Evolutionary conservation across 2,329 filamentous ascomycete genomes (phyloP).

Genomic region (Colletotrichum tofieldiae): DNA sequence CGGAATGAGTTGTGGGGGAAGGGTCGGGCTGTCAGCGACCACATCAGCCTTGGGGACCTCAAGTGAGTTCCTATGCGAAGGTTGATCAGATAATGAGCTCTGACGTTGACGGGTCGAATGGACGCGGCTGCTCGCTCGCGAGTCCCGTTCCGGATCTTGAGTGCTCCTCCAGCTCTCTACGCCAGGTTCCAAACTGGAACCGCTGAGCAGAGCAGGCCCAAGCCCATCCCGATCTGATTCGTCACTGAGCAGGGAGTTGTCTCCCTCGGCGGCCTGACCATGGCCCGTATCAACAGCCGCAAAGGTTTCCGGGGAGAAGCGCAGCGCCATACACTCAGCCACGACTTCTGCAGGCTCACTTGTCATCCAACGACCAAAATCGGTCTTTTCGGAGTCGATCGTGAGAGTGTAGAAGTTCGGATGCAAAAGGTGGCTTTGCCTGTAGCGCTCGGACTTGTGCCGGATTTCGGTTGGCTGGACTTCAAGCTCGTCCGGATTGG

Average conservation of each 20-base stretch:
- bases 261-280: conserved; percentile 44
- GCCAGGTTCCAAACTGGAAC: conserved; percentile 51
- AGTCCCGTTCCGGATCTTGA: conserved; percentile 65
- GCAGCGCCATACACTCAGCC: conserved; percentile 83
- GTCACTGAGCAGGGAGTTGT: conserved; percentile 46
- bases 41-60: conserved; percentile 51
- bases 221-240: conserved; percentile 53
- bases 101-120: conserved; percentile 58
- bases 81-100: conserved; percentile 67
- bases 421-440: conserved; percentile 81
- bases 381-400: conserved; percentile 83
- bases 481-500: conserved; percentile 81
- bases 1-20: conserved; percentile 65
- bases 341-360: conserved; percentile 86
- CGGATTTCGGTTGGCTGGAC: conserved; percentile 85
- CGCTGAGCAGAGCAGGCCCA: conserved; percentile 59
- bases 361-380: conserved; percentile 84
- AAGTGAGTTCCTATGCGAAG: conserved; percentile 63
- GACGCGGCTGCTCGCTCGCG: conserved; percentile 56
- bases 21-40: conserved; percentile 73
- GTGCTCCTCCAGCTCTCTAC: conserved; percentile 68
- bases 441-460: conserved; percentile 81
- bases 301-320: conserved; percentile 51
- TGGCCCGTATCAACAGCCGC: conserved; percentile 33
- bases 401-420: conserved; percentile 89